Base-by-base conservation (phyloP, 2,329 filamentous ascomycete genomes). In the Cylindrodendrum hubeiense region DNA sequence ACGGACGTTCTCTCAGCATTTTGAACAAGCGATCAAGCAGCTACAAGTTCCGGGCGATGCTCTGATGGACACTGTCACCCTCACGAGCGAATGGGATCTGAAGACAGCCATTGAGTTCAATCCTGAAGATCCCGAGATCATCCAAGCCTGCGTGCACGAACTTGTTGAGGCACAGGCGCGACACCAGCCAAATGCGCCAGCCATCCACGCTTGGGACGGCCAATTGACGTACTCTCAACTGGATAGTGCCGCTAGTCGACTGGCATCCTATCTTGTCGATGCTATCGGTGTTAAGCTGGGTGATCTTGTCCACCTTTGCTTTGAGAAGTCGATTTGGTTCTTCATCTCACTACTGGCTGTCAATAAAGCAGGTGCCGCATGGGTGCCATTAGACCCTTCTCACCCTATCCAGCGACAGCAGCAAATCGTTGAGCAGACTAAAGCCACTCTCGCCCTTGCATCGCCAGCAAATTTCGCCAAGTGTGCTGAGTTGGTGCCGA, bases 261-360 rank as follows among this genome's bases (percentile, higher is more conserved):
- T 57, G 21, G 54, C 54, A 12, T 22, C 24, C 30, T 34, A 47
- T 10, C 34, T 57, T 15, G 43, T 57, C 3, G 22, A 46, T 12
- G 41, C 44, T 17, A 47, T 37, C 7, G 30, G 33, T 49, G 54
- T 57, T 17, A 57, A 57, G 10, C 34, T 22, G 15, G 54, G 54
- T 1, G 51, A 33, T 0, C 33, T 69, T n/a, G 71, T 73, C 1
- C 64, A 60, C 5, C 69, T 69, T 33, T 72, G 70, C 13, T 68
- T 72, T 67, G 70, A 76, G 10, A 76, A 71, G 10, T 72, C 71
- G 9, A 43, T 66, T 3, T 71, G 72, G 71, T 57, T 69, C 2
- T 34, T 71, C 3, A 63, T 75, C 12, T 55, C 72, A 0, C 68
- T 76, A 54, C 61, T 76, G 3, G 71, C 70, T 9, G 66, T 76